Conservation (phyloP, 495 filamentous ascomycete genomes). For the Annulohypoxylon moriforme region DNA sequence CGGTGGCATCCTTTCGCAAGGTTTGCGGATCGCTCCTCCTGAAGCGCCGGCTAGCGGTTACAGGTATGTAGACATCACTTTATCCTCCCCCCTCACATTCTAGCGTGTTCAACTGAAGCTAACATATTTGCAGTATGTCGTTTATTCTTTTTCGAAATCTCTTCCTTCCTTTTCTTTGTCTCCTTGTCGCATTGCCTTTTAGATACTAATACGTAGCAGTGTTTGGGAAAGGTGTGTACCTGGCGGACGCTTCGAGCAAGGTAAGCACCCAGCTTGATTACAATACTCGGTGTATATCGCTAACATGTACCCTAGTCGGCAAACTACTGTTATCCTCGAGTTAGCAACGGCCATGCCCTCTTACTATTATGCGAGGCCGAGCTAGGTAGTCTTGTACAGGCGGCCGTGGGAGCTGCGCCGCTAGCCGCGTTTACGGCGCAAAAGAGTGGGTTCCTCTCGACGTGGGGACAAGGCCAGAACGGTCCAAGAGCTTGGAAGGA, state of each 20-base stretch:
- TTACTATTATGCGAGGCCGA: constrained; percentile 83
- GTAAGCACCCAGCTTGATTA: constrained; percentile 11
- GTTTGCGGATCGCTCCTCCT: constrained; percentile 86
- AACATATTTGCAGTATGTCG: constrained; percentile 31
- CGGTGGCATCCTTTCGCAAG: constrained; percentile 84
- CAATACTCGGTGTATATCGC: constrained; percentile 6
- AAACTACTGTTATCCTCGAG: constrained; percentile 72
- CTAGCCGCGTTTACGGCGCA: too few species aligned
- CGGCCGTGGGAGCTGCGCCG: too few species aligned
- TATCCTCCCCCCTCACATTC: background rate
- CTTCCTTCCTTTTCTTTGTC: too few species aligned
- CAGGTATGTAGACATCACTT: constrained; percentile 53
- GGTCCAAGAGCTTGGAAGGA: constrained; percentile 81
- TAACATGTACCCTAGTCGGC: constrained; percentile 68
- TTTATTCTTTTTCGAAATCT: background rate
- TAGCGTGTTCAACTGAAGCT: background rate
- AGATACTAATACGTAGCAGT: constrained; percentile 34
- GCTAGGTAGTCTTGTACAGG: constrained; percentile 76
- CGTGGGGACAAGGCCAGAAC: constrained; percentile 69
- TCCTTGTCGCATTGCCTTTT: too few species aligned
- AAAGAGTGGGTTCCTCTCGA: constrained; percentile 70
- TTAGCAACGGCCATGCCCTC: constrained; percentile 62
- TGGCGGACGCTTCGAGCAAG: constrained; percentile 80
- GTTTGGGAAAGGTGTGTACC: constrained; percentile 92
- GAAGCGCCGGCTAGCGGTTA: constrained; percentile 83